Percentiles rank a stretch among this genome's conserved stretches.
Evolutionary conservation across 192 early-diverging fungal species (phyloP).

Genomic region (Backusella tarrabulga): DNA sequence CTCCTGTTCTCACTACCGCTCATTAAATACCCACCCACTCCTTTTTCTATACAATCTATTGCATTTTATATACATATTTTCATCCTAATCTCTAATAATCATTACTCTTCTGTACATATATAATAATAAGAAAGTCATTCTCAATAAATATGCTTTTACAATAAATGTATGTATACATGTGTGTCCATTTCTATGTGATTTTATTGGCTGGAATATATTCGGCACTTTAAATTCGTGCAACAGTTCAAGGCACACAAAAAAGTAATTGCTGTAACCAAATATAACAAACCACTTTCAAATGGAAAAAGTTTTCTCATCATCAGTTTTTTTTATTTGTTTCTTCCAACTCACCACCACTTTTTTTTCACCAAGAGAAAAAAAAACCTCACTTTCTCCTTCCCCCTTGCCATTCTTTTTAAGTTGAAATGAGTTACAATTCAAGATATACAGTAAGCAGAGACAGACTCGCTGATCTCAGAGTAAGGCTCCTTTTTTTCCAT

Average conservation of each 20-base stretch:
- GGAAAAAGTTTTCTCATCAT: slow-evolving; percentile 4
- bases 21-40: background rate
- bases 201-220: background rate
- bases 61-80: background rate
- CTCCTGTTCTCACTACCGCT: background rate
- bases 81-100: background rate
- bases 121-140: background rate
- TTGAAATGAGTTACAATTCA: slow-evolving; percentile 8
- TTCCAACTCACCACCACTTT: background rate
- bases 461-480: slow-evolving; percentile 21
- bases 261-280: background rate
- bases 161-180: background rate
- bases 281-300: background rate
- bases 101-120: background rate
- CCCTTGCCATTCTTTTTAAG: background rate
- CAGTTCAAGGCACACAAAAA: background rate
- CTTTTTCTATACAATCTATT: background rate
- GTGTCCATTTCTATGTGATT: background rate
- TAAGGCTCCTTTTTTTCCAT: background rate
- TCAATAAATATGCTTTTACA: background rate
- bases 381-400: background rate
- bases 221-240: background rate
- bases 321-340: background rate
- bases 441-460: slow-evolving; percentile 15
- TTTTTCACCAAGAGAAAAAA: background rate